Evolutionary conservation across 2,329 filamentous ascomycete genomes (phyloP), one percentile per base, ranked within the genome.

Genomic region (Pyrenophora graminea): DNA sequence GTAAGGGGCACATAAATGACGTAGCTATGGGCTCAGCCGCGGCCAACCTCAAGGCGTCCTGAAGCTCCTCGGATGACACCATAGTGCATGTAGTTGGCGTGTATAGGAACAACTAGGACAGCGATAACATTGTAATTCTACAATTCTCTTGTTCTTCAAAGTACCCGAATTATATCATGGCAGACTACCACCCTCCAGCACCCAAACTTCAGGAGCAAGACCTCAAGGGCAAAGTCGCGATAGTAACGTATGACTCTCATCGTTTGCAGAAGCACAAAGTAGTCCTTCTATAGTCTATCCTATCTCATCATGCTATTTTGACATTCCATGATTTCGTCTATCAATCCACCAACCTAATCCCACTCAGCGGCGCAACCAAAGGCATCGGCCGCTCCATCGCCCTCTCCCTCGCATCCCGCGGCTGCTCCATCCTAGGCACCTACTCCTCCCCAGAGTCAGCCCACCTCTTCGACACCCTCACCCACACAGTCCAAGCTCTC

Each of bases 311-410:
- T 21, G 5, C 19, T 21, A 21, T 21, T 21, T 21, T 21, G 19
- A 21, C 19, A 3, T 6, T 0, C 12, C 17, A 33, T 7, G 13
- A 17, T 10, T 10, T 7, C 7, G n/a, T 19, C 21, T 4, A 18
- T 3, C 39, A 32, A 21, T 12, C 15, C 21, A 27, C 13, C 15
- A 2, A 21, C 17, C 42, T 45, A 17, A 45, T 34, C 25, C 34
- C 1, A 6, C 25, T 12, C 9, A 68, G 64, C 12, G 66, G 65
- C 13, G 67, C 65, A 42, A 63, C 58, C 7, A 63, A 62, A 58
- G 67, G 66, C 44, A 69, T 67, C 25, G 66, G 66, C 36, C 61
- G 66, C 13, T 63, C 66, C 33, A 69, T 67, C 13, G 57, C 64
- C 41, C 61, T 70, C 39, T 51, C 65, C 18, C 64, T 70, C 30